These are phyloP conservation scores for Rubus idaeus DNA, from an alignment of 306 rosid species.

Conservation along the genomic window DNA sequence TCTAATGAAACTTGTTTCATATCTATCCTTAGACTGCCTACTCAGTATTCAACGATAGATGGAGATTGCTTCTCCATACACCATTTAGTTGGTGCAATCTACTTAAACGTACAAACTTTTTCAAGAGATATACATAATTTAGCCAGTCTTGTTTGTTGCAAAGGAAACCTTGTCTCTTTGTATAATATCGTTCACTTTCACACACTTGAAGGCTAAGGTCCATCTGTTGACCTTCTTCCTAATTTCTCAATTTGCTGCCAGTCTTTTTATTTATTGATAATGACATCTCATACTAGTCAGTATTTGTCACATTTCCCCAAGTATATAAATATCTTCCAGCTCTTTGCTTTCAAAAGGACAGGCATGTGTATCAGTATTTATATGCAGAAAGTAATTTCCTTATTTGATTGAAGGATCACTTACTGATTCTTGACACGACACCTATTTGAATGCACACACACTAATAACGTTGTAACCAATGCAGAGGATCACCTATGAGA, in stretches of 20 bases:
- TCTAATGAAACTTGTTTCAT: background rate
- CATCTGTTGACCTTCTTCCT: background rate
- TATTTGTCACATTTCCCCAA: background rate
- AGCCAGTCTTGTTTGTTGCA: background rate
- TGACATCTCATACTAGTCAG: constrained; percentile 2
- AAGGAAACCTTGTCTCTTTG: background rate
- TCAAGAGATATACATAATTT: background rate
- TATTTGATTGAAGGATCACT: background rate
- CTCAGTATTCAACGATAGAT: background rate
- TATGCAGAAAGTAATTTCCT: background rate
- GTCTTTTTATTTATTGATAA: background rate
- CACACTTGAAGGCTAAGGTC: background rate
- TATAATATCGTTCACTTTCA: background rate
- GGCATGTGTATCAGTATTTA: background rate
- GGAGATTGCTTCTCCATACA: background rate
- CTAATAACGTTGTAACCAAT: background rate
- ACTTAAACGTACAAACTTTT: background rate
- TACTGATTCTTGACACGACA: background rate
- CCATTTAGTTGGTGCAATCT: constrained; percentile 3
- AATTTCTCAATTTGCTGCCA: background rate
- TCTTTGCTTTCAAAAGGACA: background rate
- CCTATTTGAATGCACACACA: background rate
- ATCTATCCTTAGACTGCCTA: background rate
- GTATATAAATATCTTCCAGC: background rate
- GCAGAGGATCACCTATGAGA: constrained; percentile 7